These are phyloP conservation scores for Acanthochlamys bracteata DNA, from an alignment of 106 monocot genomes.

Conservation along the genomic window DNA sequence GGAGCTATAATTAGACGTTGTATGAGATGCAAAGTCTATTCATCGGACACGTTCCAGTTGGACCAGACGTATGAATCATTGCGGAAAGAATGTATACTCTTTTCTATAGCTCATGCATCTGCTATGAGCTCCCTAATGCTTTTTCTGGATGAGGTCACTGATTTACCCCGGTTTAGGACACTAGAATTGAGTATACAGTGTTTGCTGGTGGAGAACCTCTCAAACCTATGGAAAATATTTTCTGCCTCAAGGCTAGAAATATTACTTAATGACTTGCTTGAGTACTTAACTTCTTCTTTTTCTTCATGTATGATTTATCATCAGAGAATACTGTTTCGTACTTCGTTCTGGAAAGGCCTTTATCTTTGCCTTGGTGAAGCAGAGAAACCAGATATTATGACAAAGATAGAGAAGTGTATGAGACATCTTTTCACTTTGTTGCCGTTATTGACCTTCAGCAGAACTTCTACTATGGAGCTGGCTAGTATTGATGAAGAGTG, in stretches of 20 bases:
- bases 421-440: slow-evolving; percentile 39
- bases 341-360: slow-evolving; percentile 82
- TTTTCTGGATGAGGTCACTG: slow-evolving; percentile 70
- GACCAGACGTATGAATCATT: slow-evolving; percentile 20
- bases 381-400: slow-evolving; percentile 6
- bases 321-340: slow-evolving; percentile 40
- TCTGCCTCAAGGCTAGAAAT: slow-evolving; percentile 56
- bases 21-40: slow-evolving; percentile 41
- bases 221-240: slow-evolving; percentile 42
- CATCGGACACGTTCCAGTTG: slow-evolving; percentile 6
- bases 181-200: slow-evolving; percentile 58
- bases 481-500: slow-evolving; percentile 40
- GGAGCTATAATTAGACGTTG: slow-evolving; percentile 58
- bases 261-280: slow-evolving; percentile 47
- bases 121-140: slow-evolving; percentile 42
- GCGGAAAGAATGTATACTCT: slow-evolving; percentile 63
- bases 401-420: slow-evolving; percentile 57
- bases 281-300: slow-evolving; percentile 42
- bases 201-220: slow-evolving; percentile 31
- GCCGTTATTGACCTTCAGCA: slow-evolving; percentile 27
- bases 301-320: slow-evolving; percentile 31
- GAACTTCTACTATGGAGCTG: slow-evolving; percentile 5
- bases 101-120: slow-evolving; percentile 65
- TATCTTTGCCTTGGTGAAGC: slow-evolving; percentile 34
- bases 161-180: slow-evolving; percentile 54